Base-by-base conservation (phyloP, 208 protist species). In the Wallacemonas sp. region DNA sequence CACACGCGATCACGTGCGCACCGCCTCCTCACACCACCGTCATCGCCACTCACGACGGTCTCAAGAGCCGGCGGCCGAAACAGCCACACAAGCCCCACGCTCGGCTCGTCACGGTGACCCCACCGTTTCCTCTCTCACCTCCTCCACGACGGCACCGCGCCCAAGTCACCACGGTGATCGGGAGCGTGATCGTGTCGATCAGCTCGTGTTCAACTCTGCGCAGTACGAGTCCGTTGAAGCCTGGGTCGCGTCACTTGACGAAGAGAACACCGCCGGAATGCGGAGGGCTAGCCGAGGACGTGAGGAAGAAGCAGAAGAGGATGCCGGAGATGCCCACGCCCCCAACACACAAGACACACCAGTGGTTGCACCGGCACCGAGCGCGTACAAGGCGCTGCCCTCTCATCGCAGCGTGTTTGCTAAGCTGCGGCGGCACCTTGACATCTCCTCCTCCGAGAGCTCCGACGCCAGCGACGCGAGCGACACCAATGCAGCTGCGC, bases 381-480 rank as follows among this genome's bases (percentile, higher is more conserved):
- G 9, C 36, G 36, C 36, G 36, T 41, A 41, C 44, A 49, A 2
- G 14, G 14, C 17, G 2, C 32, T 58, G 5, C 52, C 52, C 6
- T 39, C 30, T 5, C 52, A 58, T n/a, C 52, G 52, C 29, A 39
- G 52, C 23, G 52, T 58, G 30, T 58, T 58, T 27, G 52, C 52
- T 5, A 33, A 39, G 52, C 52, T 58, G 30, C 52, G 52, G 26
- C 52, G 38, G 52, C 52, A 58, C 26, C 29, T 34, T 24, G 32
- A 5, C 30, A 58, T 58, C 52, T 58, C 52, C 52, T 58, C 52
- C 16, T 58, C 52, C 6, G 52, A 58, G 14, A 58, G 52, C 52
- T 9, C 17, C 2, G n/a, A n/a, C n/a, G 32, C 14, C 4, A 58
- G 26, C 9, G 52, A 9, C 3, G 27, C 26, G 17, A 41, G 30